phyloP scores from a whole-genome alignment of 768 basidiomycete species.

The Tricholoma hemisulphureum region DNA sequence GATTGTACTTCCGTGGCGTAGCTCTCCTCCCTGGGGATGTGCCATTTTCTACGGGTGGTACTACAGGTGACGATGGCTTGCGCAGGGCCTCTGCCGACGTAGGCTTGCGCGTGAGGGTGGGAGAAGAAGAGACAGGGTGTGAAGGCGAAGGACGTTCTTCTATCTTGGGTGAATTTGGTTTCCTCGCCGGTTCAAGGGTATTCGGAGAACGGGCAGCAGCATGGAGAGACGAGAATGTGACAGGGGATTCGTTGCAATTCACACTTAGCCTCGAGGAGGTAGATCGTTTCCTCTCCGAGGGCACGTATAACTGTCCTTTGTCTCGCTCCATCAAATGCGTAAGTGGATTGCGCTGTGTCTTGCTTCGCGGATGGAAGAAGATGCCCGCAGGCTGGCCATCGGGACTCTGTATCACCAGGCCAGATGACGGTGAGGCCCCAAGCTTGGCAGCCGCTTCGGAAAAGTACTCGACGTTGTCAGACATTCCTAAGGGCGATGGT shows the following conservation, averaged over 20 bases:
- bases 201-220: slow-evolving; percentile 19
- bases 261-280: slow-evolving; percentile 27
- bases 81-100: slow-evolving; percentile 2
- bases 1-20: slow-evolving; percentile 1
- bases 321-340: slow-evolving; percentile 48
- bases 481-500: slow-evolving; percentile 68
- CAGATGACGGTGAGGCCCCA: slow-evolving; percentile 76
- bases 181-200: slow-evolving; percentile 10
- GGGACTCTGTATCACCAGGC: slow-evolving; percentile 86
- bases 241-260: slow-evolving; percentile 17
- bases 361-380: slow-evolving; percentile 81
- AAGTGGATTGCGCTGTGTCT: slow-evolving; percentile 33
- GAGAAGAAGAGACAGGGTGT: neutral
- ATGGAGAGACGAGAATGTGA: slow-evolving; percentile 36
- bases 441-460: slow-evolving; percentile 65
- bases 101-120: slow-evolving; percentile 1
- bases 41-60: slow-evolving; percentile 11
- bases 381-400: slow-evolving; percentile 95
- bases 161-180: neutral
- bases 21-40: slow-evolving; percentile 7
- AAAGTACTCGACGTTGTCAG: slow-evolving; percentile 80
- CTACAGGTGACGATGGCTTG: slow-evolving; percentile 11
- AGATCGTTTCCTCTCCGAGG: slow-evolving; percentile 24
- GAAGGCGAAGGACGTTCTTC: neutral
- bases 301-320: slow-evolving; percentile 34